These are phyloP conservation scores for Neonectria sp. DNA, from an alignment of 2,329 filamentous ascomycete genomes.

Conservation along the genomic window DNA sequence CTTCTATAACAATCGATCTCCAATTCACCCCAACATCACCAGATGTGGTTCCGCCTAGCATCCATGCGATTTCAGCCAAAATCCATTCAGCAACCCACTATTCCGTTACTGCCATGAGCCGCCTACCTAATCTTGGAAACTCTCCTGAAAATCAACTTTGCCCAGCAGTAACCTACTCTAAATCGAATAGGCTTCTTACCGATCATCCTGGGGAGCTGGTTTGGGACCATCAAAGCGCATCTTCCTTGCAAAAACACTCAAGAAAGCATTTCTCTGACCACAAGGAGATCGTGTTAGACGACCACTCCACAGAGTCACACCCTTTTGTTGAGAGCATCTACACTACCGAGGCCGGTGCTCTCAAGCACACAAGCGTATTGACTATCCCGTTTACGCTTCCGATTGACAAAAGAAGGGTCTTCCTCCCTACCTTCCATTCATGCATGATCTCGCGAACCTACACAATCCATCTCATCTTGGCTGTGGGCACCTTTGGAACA, in stretches of 20 bases:
- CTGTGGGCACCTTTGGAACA: slow-evolving; percentile 16
- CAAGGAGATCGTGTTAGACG: not conserved
- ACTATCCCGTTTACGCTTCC: slow-evolving; percentile 24
- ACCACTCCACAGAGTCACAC: not conserved
- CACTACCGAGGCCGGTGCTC: slow-evolving; percentile 12
- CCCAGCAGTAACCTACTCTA: slow-evolving; percentile 8
- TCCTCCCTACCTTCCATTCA: slow-evolving; percentile 38
- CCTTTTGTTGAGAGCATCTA: slow-evolving; percentile 13
- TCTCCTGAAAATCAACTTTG: not conserved
- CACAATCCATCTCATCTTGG: slow-evolving; percentile 17
- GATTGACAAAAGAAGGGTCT: slow-evolving; percentile 25
- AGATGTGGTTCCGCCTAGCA: not conserved
- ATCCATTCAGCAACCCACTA: slow-evolving; percentile 7
- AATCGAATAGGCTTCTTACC: slow-evolving; percentile 1
- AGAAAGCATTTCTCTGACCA: not conserved
- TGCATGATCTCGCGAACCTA: slow-evolving; percentile 38
- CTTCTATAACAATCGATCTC: slow-evolving; percentile 5
- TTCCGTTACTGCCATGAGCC: slow-evolving; percentile 2
- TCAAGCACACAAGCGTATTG: slow-evolving; percentile 24
- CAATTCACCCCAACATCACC: slow-evolving; percentile 6
- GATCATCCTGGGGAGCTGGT: not conserved
- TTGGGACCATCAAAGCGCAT: not conserved
- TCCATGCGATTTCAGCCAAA: not conserved
- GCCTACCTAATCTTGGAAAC: not conserved
- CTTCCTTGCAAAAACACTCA: not conserved